phyloP scores from a whole-genome alignment of 2,329 filamentous ascomycete species.

The Cladophialophora psammophila region DNA sequence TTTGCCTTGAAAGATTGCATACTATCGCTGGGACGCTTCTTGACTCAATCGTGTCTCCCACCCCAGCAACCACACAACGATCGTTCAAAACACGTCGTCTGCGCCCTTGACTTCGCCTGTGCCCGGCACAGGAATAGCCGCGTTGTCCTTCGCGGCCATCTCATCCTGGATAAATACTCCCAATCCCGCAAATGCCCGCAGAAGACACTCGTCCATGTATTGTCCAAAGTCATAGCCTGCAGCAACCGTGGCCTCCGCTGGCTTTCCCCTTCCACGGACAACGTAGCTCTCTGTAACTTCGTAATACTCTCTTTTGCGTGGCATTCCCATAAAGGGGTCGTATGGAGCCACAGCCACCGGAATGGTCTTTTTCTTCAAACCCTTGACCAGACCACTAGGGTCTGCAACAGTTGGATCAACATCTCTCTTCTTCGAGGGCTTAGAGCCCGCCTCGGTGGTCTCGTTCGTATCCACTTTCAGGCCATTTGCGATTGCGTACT shows the following conservation, averaged over 20 bases:
- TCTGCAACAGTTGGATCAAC: conserved; percentile 34
- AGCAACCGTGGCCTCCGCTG: conserved; percentile 70
- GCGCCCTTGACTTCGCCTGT: conserved; percentile 2
- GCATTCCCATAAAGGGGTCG: conserved; percentile 83
- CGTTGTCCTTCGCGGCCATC: conserved; percentile 37
- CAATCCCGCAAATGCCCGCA: conserved; percentile 88
- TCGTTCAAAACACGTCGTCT: conserved; percentile 26
- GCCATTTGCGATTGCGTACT: conserved; percentile 77
- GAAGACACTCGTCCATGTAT: conserved; percentile 80
- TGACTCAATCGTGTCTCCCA: neutral
- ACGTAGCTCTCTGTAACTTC: conserved; percentile 73
- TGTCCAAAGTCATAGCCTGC: conserved; percentile 85
- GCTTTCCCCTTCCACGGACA: conserved; percentile 71
- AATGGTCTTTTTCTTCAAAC: conserved; percentile 71
- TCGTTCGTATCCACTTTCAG: conserved; percentile 69
- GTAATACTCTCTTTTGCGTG: conserved; percentile 74
- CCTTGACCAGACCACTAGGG: conserved; percentile 71
- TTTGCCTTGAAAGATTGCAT: too few relatives aligned
- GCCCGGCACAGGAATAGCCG: conserved; percentile 22
- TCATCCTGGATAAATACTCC: conserved; percentile 89
- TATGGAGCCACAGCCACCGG: conserved; percentile 76
- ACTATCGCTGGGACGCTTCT: neutral
- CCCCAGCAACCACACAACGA: neutral
- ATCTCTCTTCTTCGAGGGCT: conserved; percentile 48
- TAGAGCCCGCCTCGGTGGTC: conserved; percentile 71